Evolutionary conservation across 2,329 filamentous ascomycete species (phyloP), one percentile per base, ranked within the genome.

Genomic region (Scleromitrula shiraiana): DNA sequence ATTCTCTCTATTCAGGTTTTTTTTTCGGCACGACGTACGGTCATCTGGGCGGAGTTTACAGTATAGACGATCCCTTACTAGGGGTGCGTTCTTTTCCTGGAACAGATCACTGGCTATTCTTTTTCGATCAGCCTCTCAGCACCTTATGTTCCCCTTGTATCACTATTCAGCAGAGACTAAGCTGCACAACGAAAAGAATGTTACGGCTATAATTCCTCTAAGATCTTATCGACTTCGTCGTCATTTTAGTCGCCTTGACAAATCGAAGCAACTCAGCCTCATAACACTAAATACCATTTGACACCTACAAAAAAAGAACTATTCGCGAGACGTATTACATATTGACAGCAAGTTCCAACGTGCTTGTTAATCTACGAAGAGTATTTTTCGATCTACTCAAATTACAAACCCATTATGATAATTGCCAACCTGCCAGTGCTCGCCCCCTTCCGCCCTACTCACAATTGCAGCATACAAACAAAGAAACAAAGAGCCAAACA

Each of bases 131-230:
- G 50, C 57, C 52, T 47, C 51, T 59, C 62, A 64, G 59, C 62
- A 62, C 55, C 52, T 61, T 53, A 60, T 62, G 54, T 59, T 55
- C 55, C 24, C 55, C 61, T 57, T 65, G 63, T 65, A 65, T 59
- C 59, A 65, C 43, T 64, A 65, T 62, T 61, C 56, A 62, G 54
- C 58, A 60, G 59, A 59, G 54, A 55, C 56, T 60, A 58, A 56
- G 62, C 53, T 58, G 58, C 50, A 62, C 52, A 59, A 51, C 56
- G 55, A 49, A 47, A 42, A 39, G 19, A 26, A 20, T 53, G 39
- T 53, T 58, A 57, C 57, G 56, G 57, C 56, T 56, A 52, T 53
- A 56, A 54, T 50, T 53, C 56, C 55, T 61, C 58, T 56, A 54
- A 58, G 49, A 48, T 58, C 50, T 57, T 49, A 33, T 59, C 58